A percentile compares a stretch with the other conserved stretches of the same genome.
phyloP scores from a whole-genome alignment of 2,329 filamentous ascomycete species.

The Cordyceps fumosorosea region DNA sequence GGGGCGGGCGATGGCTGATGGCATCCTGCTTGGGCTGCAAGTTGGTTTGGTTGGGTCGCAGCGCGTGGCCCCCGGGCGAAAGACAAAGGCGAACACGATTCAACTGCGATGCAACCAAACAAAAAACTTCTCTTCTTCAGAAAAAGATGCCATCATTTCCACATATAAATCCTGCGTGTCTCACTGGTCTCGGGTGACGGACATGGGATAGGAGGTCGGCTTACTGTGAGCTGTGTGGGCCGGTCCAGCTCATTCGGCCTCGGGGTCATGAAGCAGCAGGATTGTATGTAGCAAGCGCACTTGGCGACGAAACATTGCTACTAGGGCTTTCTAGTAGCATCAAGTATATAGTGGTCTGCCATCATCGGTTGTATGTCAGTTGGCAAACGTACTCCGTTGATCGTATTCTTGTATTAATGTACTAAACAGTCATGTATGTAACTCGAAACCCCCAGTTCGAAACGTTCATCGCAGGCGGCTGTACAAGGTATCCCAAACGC shows the following conservation, averaged over 20 bases:
- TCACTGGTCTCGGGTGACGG: not conserved
- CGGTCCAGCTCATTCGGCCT: no score
- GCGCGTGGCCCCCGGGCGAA: no score
- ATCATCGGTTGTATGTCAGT: no score
- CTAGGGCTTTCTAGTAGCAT: not conserved
- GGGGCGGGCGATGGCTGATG: not conserved
- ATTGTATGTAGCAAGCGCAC: no score
- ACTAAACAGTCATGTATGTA: constrained; percentile 6
- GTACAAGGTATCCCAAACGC: not conserved
- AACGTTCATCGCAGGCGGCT: not conserved
- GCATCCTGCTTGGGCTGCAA: not conserved
- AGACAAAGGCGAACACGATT: not conserved
- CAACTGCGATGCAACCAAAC: not conserved
- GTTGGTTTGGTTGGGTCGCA: no score
- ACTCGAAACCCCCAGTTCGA: not conserved
- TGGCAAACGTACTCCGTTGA: not conserved
- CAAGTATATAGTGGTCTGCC: not conserved
- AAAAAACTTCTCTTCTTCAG: not conserved
- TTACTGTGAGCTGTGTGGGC: not conserved
- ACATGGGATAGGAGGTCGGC: not conserved
- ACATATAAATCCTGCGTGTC: not conserved
- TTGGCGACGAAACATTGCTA: no score
- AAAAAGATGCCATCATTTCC: not conserved
- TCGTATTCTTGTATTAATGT: constrained; percentile 1
- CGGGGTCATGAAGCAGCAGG: no score